A percentile compares a stretch with the other conserved stretches of the same genome.
phyloP scores from a whole-genome alignment of 73 alveolate genomes.

The Symbiodinium natans region DNA sequence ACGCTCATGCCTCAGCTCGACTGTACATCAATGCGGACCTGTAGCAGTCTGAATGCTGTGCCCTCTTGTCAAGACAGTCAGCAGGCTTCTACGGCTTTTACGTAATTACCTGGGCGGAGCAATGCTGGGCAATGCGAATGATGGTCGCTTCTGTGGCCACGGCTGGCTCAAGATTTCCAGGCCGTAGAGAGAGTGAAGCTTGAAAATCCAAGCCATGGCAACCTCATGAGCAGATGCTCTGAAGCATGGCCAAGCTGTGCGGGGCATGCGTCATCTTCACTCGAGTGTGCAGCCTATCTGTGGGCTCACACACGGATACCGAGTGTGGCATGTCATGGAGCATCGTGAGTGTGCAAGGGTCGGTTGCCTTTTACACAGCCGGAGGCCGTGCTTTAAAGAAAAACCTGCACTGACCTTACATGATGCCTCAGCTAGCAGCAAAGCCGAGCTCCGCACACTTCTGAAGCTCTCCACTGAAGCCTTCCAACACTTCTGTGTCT shows the following conservation, averaged over 20 bases:
- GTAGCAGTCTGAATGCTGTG: not conserved
- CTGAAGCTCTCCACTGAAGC: not conserved
- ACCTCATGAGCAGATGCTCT: not conserved
- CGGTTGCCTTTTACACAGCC: not conserved
- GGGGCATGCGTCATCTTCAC: not conserved
- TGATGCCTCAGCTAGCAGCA: not conserved
- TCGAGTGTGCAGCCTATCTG: not conserved
- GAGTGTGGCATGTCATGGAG: not conserved
- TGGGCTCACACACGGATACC: not conserved
- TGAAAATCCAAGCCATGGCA: slow-evolving; percentile 53
- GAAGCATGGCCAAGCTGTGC: not conserved
- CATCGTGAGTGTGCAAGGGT: not conserved
- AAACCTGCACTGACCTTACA: not conserved
- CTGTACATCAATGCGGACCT: too few relatives aligned
- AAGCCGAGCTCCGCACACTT: not conserved
- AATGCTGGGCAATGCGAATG: too few relatives aligned
- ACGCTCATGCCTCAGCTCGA: slow-evolving; percentile 36
- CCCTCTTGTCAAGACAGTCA: too few relatives aligned
- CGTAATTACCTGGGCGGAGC: too few relatives aligned
- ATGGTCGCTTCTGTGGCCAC: not conserved
- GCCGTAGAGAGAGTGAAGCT: slow-evolving; percentile 51
- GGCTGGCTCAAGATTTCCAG: slow-evolving; percentile 41
- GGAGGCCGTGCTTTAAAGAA: not conserved
- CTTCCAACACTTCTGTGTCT: not conserved
- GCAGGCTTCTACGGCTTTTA: too few relatives aligned